Evolutionary conservation across 2,329 filamentous ascomycete genomes (phyloP), one percentile per base, ranked within the genome.

Genomic region (Fusarium sp.): DNA sequence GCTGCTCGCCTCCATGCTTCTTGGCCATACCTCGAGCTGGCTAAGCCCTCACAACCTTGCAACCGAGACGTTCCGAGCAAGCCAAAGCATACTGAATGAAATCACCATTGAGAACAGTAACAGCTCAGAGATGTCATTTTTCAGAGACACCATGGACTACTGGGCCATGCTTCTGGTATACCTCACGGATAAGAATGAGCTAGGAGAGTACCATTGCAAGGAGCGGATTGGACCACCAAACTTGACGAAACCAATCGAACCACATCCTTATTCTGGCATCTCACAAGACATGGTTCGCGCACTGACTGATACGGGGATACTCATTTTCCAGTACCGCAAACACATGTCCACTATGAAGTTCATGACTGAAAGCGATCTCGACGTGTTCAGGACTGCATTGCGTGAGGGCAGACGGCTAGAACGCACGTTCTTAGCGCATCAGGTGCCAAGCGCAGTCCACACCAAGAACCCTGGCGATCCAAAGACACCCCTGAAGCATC

Each of bases 141-240:
- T 65, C 5, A 8, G 13, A n/a, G 38, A 50, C 6, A 65, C 61
- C 1, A 38, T 65, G 58, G 61, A 65, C 14, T 65, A 65, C 16
- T 65, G 61, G 61, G 45, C 45, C 3, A 65, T 65, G 61, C 38
- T 65, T 7, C 38, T 65, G 6, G 58, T 33, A 30, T 65, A 53
- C 15, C 45, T 65, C 9, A 63, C 58, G 2, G 61, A 62, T 8
- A 54, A 22, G 13, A 38, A 65, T 3, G 11, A 44, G 2, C 10
- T 53, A 3, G n/a, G 47, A 7, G 7, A 18, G 6, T 15, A 56
- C 22, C 55, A 16, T 33, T 31, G 30, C 35, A n/a, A 33, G 10
- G 54, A 15, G 14, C 22, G 22, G 3, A 7, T 24, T 7, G 22
- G 18, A 3, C 18, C 44, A 8, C 6, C 6, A 20, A 26, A 53